Base-by-base conservation (phyloP, 2,329 filamentous ascomycete genomes). In the Exophiala dermatitidis region DNA sequence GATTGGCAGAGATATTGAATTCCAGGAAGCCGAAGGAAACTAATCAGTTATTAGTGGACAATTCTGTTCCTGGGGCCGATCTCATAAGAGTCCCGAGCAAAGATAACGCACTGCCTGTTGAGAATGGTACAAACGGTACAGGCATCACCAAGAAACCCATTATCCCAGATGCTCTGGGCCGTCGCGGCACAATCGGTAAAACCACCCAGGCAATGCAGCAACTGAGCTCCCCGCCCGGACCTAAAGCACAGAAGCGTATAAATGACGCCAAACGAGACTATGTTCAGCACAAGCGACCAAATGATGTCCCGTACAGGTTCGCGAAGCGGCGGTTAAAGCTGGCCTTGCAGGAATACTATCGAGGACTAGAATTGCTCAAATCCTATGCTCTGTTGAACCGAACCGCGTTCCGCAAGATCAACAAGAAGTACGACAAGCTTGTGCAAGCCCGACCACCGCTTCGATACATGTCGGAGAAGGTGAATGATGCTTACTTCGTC, bases 381-480 rank as follows among this genome's bases (percentile, higher is more conserved):
- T 87, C 88, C 0, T 98, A 95, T 64, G 85, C 90, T 1, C 73
- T 95, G 26, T 76, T 96, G 9, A 98, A 98, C 68, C 81, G 89
- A 46, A 95, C 89, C 0, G 93, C 90, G 0, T 97, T 97, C 66
- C 84, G 90, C 32, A 98, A 98, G 69, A 89, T 98, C 66, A 96
- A 95, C 72, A 98, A 98, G 70, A 98, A 98, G 71, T 97, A 94
- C 67, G 90, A 97, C 76, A 98, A 97, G 72, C 82, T 86, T 1
- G 82, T 90, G 52, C 82, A 90, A 62, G 85, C 89, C 38, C 80
- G 85, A 7, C 88, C 88, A 0, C 79, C 85, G 0, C 79, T 86
- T 65, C 81, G 85, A 30, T 97, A 91, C 69, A 87, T 96, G 80
- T 85, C 84, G 32, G 90, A 96, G 62, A 91, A 91, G 66, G 90